Percentiles rank a stretch among this genome's conserved stretches.
Conservation (phyloP, 176 grass and related monocot species). For the bread wheat (Triticum aestivum) region DNA sequence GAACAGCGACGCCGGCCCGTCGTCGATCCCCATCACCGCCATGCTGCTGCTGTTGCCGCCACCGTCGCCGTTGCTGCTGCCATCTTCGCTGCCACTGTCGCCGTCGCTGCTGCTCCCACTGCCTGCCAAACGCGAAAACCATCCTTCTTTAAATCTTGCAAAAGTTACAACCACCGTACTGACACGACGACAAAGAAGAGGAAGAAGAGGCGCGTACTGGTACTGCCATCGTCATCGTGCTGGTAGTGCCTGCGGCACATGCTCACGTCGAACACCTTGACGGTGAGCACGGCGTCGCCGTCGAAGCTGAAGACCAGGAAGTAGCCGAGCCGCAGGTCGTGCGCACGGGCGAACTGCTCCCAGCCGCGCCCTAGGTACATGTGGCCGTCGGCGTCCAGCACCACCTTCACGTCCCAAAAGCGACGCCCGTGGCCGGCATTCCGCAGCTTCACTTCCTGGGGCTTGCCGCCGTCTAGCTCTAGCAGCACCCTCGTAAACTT, state of each 20-base stretch:
- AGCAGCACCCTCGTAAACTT: conserved; percentile 9
- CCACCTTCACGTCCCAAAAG: conserved; percentile 30
- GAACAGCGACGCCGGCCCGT: conserved; percentile 25
- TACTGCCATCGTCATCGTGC: not conserved
- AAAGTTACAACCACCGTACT: not conserved
- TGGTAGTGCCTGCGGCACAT: conserved; percentile 30
- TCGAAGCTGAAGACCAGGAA: conserved; percentile 40
- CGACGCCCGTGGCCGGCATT: not conserved
- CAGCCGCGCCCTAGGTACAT: conserved; percentile 27
- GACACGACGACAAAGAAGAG: not conserved
- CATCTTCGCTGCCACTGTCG: not conserved
- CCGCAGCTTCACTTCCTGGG: not conserved
- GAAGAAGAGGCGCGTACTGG: not conserved
- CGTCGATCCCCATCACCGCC: not conserved
- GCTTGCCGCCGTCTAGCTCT: not conserved
- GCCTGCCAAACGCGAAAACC: not conserved
- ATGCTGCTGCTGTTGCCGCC: not conserved
- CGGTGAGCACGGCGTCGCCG: not conserved
- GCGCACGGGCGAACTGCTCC: conserved; percentile 17
- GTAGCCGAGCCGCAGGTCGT: conserved; percentile 18
- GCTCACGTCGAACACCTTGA: conserved; percentile 37
- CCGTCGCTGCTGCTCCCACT: not conserved
- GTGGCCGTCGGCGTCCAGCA: not conserved
- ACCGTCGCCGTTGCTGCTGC: not conserved
- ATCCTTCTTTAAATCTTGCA: not conserved